These are phyloP conservation scores for Fusarium nurragi DNA, from an alignment of 2,329 filamentous ascomycete genomes.

Conservation along the genomic window DNA sequence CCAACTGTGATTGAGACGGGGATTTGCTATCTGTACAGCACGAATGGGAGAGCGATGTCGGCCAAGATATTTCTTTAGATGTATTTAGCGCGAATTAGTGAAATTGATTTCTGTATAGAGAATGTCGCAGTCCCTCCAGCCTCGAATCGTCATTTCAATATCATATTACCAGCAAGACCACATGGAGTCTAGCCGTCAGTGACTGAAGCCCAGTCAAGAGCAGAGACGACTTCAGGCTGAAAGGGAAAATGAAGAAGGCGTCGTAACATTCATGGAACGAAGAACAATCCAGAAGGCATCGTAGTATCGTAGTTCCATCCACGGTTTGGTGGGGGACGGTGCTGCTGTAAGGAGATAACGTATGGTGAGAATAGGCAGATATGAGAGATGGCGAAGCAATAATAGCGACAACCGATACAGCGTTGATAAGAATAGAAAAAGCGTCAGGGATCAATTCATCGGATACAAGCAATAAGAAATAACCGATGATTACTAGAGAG, in stretches of 20 bases:
- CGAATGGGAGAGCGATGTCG: not conserved
- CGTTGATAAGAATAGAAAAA: not conserved
- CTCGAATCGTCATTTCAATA: not conserved
- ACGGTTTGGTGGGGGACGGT: no score
- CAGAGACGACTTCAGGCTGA: no score
- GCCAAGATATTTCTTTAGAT: conserved; percentile 8
- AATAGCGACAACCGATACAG: not conserved
- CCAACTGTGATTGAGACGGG: not conserved
- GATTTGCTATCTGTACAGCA: not conserved
- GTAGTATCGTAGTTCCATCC: no score
- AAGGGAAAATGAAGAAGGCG: no score
- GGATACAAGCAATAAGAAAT: not conserved
- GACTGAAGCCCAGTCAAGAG: no score
- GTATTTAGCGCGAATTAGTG: conserved; percentile 23
- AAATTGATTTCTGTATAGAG: not conserved
- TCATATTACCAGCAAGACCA: not conserved
- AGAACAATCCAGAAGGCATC: no score
- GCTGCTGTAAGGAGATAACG: no score
- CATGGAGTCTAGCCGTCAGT: no score
- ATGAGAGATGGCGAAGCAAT: no score
- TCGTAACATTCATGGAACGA: no score
- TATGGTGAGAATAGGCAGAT: not conserved
- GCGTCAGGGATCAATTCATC: not conserved
- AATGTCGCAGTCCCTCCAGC: not conserved
- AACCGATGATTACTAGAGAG: not conserved